Evolutionary conservation across 345 rosid species (phyloP).

Genomic region (Melaleuca quinquenervia): DNA sequence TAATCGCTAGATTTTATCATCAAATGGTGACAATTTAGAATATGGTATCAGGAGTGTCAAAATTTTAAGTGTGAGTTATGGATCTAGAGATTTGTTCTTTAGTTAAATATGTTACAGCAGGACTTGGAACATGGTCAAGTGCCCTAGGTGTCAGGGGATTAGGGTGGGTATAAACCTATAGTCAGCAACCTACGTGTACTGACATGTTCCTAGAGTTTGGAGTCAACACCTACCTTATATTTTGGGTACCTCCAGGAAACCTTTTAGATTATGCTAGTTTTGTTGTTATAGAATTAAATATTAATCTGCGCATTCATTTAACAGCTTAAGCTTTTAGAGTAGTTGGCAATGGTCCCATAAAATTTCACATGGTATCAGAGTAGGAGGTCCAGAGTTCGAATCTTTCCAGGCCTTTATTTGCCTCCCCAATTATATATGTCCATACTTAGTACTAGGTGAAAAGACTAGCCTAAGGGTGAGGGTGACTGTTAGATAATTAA

Average conservation of each 20-base stretch:
- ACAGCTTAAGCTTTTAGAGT: too few species aligned
- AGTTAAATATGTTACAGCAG: not conserved
- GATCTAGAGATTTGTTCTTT: not conserved
- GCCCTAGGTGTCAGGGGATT: not conserved
- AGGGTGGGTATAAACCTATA: not conserved
- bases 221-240: not conserved
- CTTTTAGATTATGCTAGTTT: not conserved
- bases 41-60: not conserved
- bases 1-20: not conserved
- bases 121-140: not conserved
- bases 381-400: too few species aligned
- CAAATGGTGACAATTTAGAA: not conserved
- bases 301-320: too few species aligned
- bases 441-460: too few species aligned
- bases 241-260: not conserved
- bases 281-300: too few species aligned
- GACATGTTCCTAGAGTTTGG: not conserved
- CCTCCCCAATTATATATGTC: too few species aligned
- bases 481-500: too few species aligned
- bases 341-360: too few species aligned
- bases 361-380: too few species aligned
- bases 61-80: not conserved
- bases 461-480: too few species aligned
- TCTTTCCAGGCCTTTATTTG: too few species aligned
- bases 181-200: not conserved